Evolutionary conservation across 768 basidiomycete genomes (phyloP).

Genomic region (Mycena rebaudengoi): DNA sequence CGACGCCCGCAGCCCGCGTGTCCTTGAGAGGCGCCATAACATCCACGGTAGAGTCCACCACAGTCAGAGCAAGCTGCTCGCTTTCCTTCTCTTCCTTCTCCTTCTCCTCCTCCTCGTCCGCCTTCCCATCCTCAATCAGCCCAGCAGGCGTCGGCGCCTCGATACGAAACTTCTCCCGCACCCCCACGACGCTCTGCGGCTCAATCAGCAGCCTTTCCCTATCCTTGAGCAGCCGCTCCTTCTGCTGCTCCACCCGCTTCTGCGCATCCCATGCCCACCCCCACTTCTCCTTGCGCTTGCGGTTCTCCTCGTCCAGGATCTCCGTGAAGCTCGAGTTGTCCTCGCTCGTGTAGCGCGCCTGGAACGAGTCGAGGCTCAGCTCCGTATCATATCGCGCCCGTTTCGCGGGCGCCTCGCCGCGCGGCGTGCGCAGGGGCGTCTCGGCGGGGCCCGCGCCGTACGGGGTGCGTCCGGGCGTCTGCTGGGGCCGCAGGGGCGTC

Average conservation of each 20-base stretch:
- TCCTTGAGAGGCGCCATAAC: constrained; percentile 87
- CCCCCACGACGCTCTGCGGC: constrained; percentile 65
- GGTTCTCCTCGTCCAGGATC: constrained; percentile 91
- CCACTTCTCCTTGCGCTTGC: constrained; percentile 79
- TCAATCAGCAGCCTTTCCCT: constrained; percentile 80
- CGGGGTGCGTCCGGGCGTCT: constrained; percentile 72
- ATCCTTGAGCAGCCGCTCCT: constrained; percentile 69
- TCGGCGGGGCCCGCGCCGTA: constrained; percentile 66
- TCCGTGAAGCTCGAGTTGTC: constrained; percentile 97
- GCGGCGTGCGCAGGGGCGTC: constrained; percentile 66
- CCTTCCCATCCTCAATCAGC: constrained; percentile 53
- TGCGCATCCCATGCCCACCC: constrained; percentile 97
- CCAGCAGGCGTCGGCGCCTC: constrained; percentile 66
- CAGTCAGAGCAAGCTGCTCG: constrained; percentile 24
- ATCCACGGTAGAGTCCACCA: constrained; percentile 48
- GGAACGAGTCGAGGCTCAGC: constrained; percentile 86
- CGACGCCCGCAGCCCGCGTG: constrained; percentile 73
- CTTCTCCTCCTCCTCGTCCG: constrained; percentile 31
- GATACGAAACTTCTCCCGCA: constrained; percentile 72
- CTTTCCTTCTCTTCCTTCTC: constrained; percentile 37
- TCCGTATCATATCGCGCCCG: constrained; percentile 65
- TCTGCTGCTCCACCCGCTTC: constrained; percentile 74
- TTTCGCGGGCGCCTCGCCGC: constrained; percentile 58
- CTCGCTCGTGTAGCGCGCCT: constrained; percentile 92
- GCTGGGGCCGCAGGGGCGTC: constrained; percentile 55